Percentiles rank a stretch among this genome's conserved stretches.
These are phyloP conservation scores for Lyophyllum shimeji DNA, from an alignment of 768 basidiomycete genomes.

Conservation along the genomic window DNA sequence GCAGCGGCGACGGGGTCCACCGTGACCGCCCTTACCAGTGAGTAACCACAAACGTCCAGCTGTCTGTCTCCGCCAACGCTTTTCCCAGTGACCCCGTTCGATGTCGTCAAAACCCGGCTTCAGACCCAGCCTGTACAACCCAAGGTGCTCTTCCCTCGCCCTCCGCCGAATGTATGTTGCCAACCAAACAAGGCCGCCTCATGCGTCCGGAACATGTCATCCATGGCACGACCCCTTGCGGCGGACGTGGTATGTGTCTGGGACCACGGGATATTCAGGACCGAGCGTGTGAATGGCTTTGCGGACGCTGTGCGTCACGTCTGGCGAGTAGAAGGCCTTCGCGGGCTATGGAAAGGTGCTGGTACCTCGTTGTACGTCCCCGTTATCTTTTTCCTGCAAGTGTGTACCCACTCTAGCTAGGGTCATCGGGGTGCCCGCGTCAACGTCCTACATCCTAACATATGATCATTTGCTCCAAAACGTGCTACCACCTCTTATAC, in stretches of 20 bases:
- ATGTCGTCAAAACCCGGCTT: slow-evolving; percentile 94
- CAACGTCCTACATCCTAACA: slow-evolving; percentile 92
- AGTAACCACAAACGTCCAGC: not conserved
- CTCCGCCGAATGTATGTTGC: slow-evolving; percentile 63
- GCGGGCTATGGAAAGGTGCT: slow-evolving; percentile 93
- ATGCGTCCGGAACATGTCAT: slow-evolving; percentile 80
- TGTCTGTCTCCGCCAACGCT: not conserved
- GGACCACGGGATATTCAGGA: slow-evolving; percentile 68
- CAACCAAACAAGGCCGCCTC: slow-evolving; percentile 53
- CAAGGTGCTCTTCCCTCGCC: slow-evolving; percentile 50
- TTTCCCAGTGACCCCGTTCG: slow-evolving; percentile 93
- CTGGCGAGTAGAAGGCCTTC: slow-evolving; percentile 74
- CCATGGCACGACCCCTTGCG: slow-evolving; percentile 55
- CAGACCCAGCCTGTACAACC: slow-evolving; percentile 81
- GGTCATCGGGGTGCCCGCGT: slow-evolving; percentile 87
- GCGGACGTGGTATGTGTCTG: slow-evolving; percentile 77
- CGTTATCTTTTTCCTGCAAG: not conserved
- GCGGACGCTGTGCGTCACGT: slow-evolving; percentile 82
- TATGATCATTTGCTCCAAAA: slow-evolving; percentile 84
- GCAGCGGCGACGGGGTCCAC: slow-evolving; percentile 80
- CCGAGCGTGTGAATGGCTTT: slow-evolving; percentile 81
- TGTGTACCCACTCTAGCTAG: slow-evolving; percentile 38
- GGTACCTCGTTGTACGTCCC: slow-evolving; percentile 84
- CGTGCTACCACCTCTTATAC: slow-evolving; percentile 59
- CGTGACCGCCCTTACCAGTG: slow-evolving; percentile 82